Percentiles rank a stretch among this genome's conserved stretches.
phyloP scores from a whole-genome alignment of 768 basidiomycete genomes.

The Sistotremastrum niveocremeum region DNA sequence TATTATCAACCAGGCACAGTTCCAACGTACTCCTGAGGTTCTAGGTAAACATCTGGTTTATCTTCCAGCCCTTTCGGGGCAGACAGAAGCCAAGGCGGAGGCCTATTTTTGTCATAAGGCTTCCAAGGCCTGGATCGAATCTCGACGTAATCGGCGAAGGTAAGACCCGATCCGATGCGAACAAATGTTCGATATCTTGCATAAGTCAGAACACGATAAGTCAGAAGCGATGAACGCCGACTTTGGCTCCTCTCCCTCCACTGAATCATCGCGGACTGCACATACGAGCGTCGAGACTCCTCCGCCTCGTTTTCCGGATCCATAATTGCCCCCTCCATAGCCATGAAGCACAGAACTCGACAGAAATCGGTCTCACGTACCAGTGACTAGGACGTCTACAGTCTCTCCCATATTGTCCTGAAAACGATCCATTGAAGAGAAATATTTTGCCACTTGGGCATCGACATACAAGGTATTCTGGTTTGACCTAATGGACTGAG shows the following conservation, averaged over 20 bases:
- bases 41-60: conserved; percentile 82
- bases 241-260: conserved; percentile 43
- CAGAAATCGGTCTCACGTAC: conserved; percentile 24
- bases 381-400: conserved; percentile 82
- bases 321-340: conserved; percentile 71
- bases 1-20: background rate
- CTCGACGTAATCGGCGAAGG: conserved; percentile 78
- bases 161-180: conserved; percentile 82
- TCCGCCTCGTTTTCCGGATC: conserved; percentile 73
- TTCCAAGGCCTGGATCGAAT: conserved; percentile 77
- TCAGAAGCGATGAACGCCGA: conserved; percentile 17
- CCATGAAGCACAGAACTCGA: conserved; percentile 1
- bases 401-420: conserved; percentile 90
- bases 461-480: conserved; percentile 64
- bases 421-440: background rate
- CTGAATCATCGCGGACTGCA: conserved; percentile 71
- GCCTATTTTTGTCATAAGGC: conserved; percentile 55
- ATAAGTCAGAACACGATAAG: background rate
- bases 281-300: conserved; percentile 84
- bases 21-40: conserved; percentile 64
- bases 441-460: background rate
- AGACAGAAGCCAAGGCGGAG: conserved; percentile 56
- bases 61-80: conserved; percentile 55
- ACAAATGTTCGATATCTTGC: conserved; percentile 75
- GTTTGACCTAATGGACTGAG: conserved; percentile 48